Evolutionary conservation across 1,139 yeast species (phyloP), one percentile per base, ranked within the genome.

Genomic region (Hanseniaspora gamundiae): DNA sequence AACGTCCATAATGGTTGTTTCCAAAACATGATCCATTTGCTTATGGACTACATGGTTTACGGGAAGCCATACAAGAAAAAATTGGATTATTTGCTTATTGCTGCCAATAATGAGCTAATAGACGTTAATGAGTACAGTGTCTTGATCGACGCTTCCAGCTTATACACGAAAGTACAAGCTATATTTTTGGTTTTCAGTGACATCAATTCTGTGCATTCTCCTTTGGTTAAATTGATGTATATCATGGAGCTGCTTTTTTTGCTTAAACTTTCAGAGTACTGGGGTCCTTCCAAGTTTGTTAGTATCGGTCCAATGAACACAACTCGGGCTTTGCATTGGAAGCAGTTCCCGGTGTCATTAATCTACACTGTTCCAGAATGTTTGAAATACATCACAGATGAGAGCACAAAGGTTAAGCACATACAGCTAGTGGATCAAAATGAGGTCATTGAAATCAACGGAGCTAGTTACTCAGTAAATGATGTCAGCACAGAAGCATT

Each of bases 11-110:
- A 14, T 8, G 24, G 21, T 2, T 33, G 24, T 33, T 33, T 17
- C n/a, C 7, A 9, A 13, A 17, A 13, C 62, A 20, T 59, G 65
- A 3, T 56, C 61, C 29, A 51, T 66, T 33, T 17, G 20, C 4
- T 33, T 17, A 9, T 33, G 36, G 36, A 33, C 24, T 59, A 74
- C 44, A 52, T 66, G 29, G 60, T 60, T 46, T 57, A 60, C 49
- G 75, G 75, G 0, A 58, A 55, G 42, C 76, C 76, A 1, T 71
- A 63, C 48, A 47, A 52, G 13, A 52, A 51, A 39, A 46, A 58
- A 4, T 48, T 52, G 14, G 48, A 48, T 3, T 41, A 46, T 11
- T 19, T 52, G n/a, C 41, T 61, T 35, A 43, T 47, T 46, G 45
- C 2, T 49, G 54, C 16, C 21, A 63, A 42, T 61, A 61, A 28